Percentiles rank a stretch among this genome's conserved stretches.
Evolutionary conservation across 2,329 filamentous ascomycete genomes (phyloP).

Genomic region (Penicillium capsulatum): DNA sequence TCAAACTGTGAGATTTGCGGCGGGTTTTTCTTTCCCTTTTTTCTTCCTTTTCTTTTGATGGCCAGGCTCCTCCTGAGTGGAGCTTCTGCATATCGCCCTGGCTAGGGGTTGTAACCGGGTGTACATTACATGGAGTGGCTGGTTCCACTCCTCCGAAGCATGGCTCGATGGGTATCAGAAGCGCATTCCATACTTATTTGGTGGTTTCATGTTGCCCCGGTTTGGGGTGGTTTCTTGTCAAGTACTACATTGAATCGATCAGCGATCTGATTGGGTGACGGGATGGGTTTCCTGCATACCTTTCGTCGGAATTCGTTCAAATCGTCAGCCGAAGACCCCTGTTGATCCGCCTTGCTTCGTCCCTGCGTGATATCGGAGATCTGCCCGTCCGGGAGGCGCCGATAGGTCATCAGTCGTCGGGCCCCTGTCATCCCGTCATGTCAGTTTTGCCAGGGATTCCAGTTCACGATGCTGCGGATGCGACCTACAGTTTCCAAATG

Average conservation of each 20-base stretch:
- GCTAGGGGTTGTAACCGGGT: too few species aligned
- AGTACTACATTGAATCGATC: slow-evolving; percentile 11
- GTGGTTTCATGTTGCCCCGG: neutral
- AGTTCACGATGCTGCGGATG: neutral
- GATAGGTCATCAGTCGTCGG: slow-evolving; percentile 80
- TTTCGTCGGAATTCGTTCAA: slow-evolving; percentile 63
- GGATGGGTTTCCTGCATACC: slow-evolving; percentile 21
- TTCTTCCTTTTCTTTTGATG: too few species aligned
- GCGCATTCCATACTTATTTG: neutral
- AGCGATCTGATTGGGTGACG: neutral
- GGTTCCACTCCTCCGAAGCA: neutral
- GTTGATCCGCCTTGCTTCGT: slow-evolving; percentile 34
- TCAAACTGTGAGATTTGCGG: slow-evolving; percentile 22
- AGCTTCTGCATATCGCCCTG: too few species aligned
- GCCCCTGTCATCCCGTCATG: slow-evolving; percentile 59
- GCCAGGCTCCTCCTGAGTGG: too few species aligned
- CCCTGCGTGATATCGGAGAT: slow-evolving; percentile 27
- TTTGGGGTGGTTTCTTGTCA: slow-evolving; percentile 7
- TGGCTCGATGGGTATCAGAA: neutral
- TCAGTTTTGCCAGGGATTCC: neutral
- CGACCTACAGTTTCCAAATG: slow-evolving; percentile 75
- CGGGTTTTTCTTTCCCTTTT: neutral
- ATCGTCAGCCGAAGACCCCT: slow-evolving; percentile 57
- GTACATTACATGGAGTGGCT: neutral
- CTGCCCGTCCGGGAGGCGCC: slow-evolving; percentile 59